Evolutionary conservation across 306 rosid genomes (phyloP).

Genomic region (Calophaca sinica): DNA sequence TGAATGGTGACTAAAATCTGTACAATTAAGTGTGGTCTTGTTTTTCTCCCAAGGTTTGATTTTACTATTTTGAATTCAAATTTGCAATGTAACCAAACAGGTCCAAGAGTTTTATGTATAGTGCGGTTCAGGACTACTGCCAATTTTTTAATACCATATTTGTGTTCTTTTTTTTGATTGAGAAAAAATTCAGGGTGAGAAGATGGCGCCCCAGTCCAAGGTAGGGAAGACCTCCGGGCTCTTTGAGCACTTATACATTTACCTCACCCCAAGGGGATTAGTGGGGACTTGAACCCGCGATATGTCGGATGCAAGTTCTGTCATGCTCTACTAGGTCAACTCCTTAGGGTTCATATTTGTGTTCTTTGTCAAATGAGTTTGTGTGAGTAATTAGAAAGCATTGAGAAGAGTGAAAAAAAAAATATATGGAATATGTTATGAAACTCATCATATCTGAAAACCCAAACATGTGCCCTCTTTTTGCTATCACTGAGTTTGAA

Average conservation of each 20-base stretch:
- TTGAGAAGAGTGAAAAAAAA: neutral
- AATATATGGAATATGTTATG: neutral
- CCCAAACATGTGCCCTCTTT: neutral
- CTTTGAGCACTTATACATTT: too few relatives aligned
- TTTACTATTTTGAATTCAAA: neutral
- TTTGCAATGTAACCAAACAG: neutral
- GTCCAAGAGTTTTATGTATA: neutral
- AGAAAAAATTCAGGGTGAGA: too few relatives aligned
- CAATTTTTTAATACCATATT: neutral
- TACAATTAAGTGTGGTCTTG: slow-evolving; percentile 32
- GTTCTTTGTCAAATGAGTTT: slow-evolving; percentile 13
- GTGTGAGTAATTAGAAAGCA: neutral
- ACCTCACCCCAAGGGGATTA: too few relatives aligned
- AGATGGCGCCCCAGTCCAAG: too few relatives aligned
- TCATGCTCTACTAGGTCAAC: too few relatives aligned
- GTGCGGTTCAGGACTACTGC: neutral
- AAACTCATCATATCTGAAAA: too few relatives aligned
- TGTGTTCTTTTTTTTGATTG: neutral
- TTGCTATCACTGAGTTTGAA: too few relatives aligned
- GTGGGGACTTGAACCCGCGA: too few relatives aligned
- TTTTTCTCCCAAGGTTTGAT: neutral
- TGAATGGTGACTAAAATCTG: slow-evolving; percentile 25
- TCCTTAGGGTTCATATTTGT: too few relatives aligned
- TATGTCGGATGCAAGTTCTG: too few relatives aligned
- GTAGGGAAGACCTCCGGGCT: too few relatives aligned